Conservation (phyloP, 148 eudicot species). For the Simmondsia chinensis region DNA sequence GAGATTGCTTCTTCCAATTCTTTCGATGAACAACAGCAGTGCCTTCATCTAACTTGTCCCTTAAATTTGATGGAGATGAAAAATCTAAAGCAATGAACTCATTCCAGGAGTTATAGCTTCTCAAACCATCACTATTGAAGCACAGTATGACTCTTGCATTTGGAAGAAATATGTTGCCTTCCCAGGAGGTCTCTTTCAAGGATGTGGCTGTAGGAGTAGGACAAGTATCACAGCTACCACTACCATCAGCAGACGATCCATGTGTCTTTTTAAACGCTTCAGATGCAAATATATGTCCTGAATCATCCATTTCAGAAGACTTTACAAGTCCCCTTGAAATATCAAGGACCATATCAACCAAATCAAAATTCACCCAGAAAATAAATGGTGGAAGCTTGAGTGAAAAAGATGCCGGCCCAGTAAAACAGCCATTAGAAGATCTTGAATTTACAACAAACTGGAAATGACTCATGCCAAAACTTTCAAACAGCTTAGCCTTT, state of each 20-base stretch:
- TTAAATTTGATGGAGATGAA: constrained; percentile 23
- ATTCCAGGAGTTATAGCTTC: constrained; percentile 48
- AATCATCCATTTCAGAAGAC: constrained; percentile 17
- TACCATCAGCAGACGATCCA: constrained; percentile 15
- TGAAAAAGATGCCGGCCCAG: constrained; percentile 44
- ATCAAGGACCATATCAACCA: constrained; percentile 27
- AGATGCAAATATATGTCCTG: constrained; percentile 12
- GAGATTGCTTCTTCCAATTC: constrained; percentile 18
- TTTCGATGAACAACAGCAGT: constrained; percentile 17
- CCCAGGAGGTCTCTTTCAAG: constrained; percentile 20
- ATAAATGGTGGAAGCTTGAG: constrained; percentile 62
- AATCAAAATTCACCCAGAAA: constrained; percentile 56
- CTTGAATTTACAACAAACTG: constrained; percentile 30
- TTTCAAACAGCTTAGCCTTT: constrained; percentile 53
- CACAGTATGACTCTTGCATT: constrained; percentile 64
- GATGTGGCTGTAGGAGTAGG: constrained; percentile 10
- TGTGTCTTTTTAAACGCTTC: constrained; percentile 15
- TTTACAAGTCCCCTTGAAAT: constrained; percentile 29
- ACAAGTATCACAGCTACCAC: constrained; percentile 15
- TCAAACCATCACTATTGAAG: constrained; percentile 31
- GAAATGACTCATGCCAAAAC: constrained; percentile 40
- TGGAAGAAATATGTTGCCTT: constrained; percentile 49
- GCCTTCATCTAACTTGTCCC: constrained; percentile 24
- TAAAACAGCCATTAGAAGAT: constrained; percentile 21
- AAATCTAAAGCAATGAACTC: constrained; percentile 74